Conservation (phyloP, 805 yeast genomes). For the Clavispora vitiphila region DNA sequence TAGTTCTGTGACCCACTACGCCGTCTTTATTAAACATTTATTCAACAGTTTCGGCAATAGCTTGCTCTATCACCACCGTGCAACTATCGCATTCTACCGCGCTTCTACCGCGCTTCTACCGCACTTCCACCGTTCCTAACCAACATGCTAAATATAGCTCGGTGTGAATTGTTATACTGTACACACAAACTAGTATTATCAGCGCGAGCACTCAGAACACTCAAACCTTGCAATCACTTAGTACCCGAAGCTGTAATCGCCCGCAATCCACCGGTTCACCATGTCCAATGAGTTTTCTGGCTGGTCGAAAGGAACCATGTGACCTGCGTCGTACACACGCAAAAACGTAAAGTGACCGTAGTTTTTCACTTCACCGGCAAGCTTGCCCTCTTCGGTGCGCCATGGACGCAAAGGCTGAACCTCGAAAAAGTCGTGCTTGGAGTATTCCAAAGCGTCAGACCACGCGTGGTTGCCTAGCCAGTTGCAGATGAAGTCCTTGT, state of each 20-base stretch:
- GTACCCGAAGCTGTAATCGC: conserved; percentile 12
- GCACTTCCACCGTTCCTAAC: too few species aligned
- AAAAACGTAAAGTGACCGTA: conserved; percentile 20
- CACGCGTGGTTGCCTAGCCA: conserved; percentile 15
- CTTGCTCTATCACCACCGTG: too few species aligned
- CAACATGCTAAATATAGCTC: too few species aligned
- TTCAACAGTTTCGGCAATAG: too few species aligned
- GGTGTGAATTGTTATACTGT: too few species aligned
- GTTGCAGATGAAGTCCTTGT: conserved; percentile 16
- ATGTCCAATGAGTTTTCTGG: conserved; percentile 19
- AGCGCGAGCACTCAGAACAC: too few species aligned
- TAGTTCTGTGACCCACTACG: too few species aligned
- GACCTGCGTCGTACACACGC: conserved; percentile 22
- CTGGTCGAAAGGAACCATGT: conserved; percentile 24
- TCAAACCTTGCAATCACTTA: too few species aligned
- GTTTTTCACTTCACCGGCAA: conserved; percentile 39
- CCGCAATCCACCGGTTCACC: conserved; percentile 22
- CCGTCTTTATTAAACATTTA: too few species aligned
- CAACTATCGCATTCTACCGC: too few species aligned
- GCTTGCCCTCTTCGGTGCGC: conserved; percentile 13
- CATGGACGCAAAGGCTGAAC: conserved; percentile 15
- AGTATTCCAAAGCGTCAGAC: conserved; percentile 14
- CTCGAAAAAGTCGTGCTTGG: conserved; percentile 16
- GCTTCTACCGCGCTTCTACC: too few species aligned
- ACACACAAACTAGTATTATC: too few species aligned